Evolutionary conservation across 768 basidiomycete species (phyloP), one percentile per base, ranked within the genome.

Genomic region (Mycena maculata): DNA sequence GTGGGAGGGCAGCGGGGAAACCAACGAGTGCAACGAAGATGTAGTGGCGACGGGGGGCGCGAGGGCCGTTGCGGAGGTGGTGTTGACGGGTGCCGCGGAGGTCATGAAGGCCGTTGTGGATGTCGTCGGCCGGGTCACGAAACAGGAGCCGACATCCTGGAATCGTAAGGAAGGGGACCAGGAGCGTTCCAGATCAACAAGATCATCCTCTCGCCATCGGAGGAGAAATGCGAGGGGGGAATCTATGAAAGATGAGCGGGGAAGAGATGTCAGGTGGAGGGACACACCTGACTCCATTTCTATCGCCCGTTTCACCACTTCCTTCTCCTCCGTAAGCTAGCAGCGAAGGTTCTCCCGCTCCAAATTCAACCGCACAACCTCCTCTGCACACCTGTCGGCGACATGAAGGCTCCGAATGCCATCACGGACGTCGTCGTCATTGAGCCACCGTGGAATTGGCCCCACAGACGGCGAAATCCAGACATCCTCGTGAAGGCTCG

Each of bases 401-500:
- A 57, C 50, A 18, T 71, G 74, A 39, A 76, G 50, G 16, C 9
- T 27, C 0, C 63, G 66, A 2, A 83, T 83, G 0, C 81, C 77
- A 0, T 73, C 61, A 5, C 73, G 76, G 1, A 80, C 72, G 7
- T 75, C 67, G 1, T 47, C 22, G 50, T 83, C 78, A 11, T 76
- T 69, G 0, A 82, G 72, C 81, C 83, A 84, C 11, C 53, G 55
- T 11, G 75, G 79, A 0, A 70, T 49, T 10, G 62, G 47, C 3
- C 23, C 61, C 0, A 36, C 28, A 3, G 72, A 53, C 0, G 71
- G 73, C 0, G 59, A 69, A 6, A 81, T 79, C 80, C 80, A 83
- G 0, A 82, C 72, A 53, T 82, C 81, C 36, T 82, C 75, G 75
- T 82, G 76, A 0, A 85, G 69, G 0, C 28, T 55, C 0, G 76